Conservation (phyloP, 2,329 filamentous ascomycete species). For the Pyrenophora teres region DNA sequence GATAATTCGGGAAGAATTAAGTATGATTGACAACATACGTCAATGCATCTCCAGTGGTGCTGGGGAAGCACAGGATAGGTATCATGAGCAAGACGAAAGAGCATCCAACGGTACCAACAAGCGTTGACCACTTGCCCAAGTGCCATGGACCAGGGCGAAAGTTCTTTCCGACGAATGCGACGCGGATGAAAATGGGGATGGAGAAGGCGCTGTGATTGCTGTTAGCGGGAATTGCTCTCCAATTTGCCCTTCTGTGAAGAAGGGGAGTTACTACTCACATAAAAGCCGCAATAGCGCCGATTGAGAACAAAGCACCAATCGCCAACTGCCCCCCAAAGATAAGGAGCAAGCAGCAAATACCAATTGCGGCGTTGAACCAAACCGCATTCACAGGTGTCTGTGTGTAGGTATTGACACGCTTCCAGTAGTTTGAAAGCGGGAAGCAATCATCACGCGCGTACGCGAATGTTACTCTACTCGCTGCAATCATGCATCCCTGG, state of each 20-base stretch:
- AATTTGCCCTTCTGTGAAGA: too few relatives aligned
- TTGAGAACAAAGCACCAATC: slow-evolving; percentile 71
- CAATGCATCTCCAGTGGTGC: slow-evolving; percentile 60
- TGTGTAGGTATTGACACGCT: slow-evolving; percentile 63
- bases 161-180: slow-evolving; percentile 63
- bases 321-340: slow-evolving; percentile 67
- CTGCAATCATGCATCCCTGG: slow-evolving; percentile 72
- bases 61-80: slow-evolving; percentile 69
- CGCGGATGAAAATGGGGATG: slow-evolving; percentile 62
- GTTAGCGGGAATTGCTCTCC: neutral
- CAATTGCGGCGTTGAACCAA: slow-evolving; percentile 67
- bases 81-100: slow-evolving; percentile 69
- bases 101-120: slow-evolving; percentile 62
- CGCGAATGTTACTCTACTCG: slow-evolving; percentile 71
- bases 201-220: slow-evolving; percentile 52
- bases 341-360: slow-evolving; percentile 64
- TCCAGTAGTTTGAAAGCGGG: slow-evolving; percentile 63
- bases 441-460: slow-evolving; percentile 75
- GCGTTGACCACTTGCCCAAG: slow-evolving; percentile 63
- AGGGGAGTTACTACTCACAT: slow-evolving; percentile 44
- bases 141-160: slow-evolving; percentile 73
- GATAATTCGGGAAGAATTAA: neutral
- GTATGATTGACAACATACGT: slow-evolving; percentile 43
- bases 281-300: slow-evolving; percentile 71
- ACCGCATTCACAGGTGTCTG: slow-evolving; percentile 72